Conservation (phyloP, 2,329 filamentous ascomycete genomes). For the Phialemoniopsis sp. region DNA sequence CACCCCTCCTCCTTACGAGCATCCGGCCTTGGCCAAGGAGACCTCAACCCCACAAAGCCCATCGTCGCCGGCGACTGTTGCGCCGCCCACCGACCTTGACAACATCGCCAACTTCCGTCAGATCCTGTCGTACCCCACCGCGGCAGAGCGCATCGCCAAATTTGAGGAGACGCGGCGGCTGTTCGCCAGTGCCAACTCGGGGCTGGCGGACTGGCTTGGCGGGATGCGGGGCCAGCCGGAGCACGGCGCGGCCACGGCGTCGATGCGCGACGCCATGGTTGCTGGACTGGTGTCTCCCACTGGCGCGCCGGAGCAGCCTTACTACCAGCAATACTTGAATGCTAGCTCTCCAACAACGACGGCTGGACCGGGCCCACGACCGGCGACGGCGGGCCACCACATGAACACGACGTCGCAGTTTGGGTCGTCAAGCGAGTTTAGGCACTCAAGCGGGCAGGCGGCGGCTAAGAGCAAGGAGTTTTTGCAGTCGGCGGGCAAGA, state of each 20-base stretch:
- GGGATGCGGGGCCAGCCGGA: constrained; percentile 42
- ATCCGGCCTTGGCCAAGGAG: constrained; percentile 20
- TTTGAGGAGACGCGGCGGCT: constrained; percentile 70
- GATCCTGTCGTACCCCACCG: constrained; percentile 65
- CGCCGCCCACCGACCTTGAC: constrained; percentile 3
- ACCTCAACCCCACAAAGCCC: neutral
- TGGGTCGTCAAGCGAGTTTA: constrained; percentile 38
- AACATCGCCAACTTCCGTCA: constrained; percentile 65
- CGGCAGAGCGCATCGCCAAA: constrained; percentile 65
- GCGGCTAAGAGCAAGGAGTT: constrained; percentile 86
- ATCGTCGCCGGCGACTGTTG: constrained; percentile 2
- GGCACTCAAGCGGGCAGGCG: constrained; percentile 58
- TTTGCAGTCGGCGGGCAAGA: constrained; percentile 80
- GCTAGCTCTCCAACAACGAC: constrained; percentile 31
- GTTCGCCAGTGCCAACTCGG: constrained; percentile 70
- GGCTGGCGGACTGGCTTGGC: constrained; percentile 58
- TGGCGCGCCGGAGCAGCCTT: constrained; percentile 36
- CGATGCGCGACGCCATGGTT: constrained; percentile 15
- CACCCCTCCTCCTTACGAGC: constrained; percentile 31
- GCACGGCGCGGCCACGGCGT: constrained; percentile 32
- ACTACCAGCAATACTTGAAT: constrained; percentile 54
- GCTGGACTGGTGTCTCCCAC: constrained; percentile 6
- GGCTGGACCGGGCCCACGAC: constrained; percentile 11
- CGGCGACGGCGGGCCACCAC: constrained; percentile 24
- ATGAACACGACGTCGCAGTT: constrained; percentile 32